These are phyloP conservation scores for Fraxinus ornus DNA, from an alignment of 305 asterid species.

Conservation along the genomic window DNA sequence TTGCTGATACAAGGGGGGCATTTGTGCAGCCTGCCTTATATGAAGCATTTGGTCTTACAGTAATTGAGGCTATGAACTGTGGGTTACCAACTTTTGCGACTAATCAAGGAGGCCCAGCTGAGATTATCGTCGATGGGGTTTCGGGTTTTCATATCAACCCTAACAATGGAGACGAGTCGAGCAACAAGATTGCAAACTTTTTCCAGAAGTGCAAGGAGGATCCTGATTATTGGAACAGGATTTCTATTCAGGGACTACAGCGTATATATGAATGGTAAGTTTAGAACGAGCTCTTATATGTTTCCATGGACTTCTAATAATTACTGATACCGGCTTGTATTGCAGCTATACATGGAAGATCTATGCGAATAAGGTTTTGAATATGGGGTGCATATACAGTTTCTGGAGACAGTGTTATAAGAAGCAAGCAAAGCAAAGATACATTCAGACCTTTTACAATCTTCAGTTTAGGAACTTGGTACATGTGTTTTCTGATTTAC, in stretches of 20 bases:
- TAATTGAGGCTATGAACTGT: neutral
- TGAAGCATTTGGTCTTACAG: neutral
- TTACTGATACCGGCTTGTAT: neutral
- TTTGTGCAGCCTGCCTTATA: neutral
- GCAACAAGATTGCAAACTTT: neutral
- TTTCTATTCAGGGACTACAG: neutral
- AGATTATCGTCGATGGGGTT: neutral
- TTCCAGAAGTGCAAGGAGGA: neutral
- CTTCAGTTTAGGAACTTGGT: neutral
- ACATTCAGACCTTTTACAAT: neutral
- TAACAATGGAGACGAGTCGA: neutral
- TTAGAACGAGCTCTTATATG: neutral
- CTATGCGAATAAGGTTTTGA: neutral
- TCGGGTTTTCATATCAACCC: neutral
- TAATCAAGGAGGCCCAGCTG: neutral
- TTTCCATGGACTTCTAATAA: neutral
- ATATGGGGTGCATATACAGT: neutral
- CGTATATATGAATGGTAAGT: neutral
- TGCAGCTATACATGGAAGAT: neutral
- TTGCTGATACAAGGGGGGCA: neutral
- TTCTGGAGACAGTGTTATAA: neutral
- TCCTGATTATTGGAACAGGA: neutral
- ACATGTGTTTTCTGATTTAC: neutral
- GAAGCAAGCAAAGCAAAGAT: neutral
- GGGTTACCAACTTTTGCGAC: neutral